These are phyloP conservation scores for Bromus sterilis DNA, from an alignment of 176 grass and related monocot species.

Conservation along the genomic window DNA sequence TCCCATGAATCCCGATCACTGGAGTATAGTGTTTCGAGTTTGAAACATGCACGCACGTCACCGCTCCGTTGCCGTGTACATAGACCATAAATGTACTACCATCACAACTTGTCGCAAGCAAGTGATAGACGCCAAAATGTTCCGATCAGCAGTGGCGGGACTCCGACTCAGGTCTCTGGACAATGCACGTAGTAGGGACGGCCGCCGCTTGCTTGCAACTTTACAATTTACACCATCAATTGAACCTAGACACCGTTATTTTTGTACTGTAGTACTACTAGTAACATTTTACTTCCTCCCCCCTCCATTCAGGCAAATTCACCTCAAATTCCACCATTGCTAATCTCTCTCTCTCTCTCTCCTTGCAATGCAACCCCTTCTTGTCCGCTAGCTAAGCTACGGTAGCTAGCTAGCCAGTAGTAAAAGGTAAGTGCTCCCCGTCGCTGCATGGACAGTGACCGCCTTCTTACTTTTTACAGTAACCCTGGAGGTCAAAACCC, in stretches of 20 bases:
- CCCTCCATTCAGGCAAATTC: neutral
- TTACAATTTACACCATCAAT: slow-evolving; percentile 9
- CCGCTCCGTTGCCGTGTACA: neutral
- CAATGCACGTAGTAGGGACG: neutral
- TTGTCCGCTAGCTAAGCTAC: neutral
- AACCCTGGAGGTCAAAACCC: slow-evolving; percentile 20
- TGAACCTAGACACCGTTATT: neutral
- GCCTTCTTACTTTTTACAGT: slow-evolving; percentile 16
- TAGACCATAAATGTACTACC: too few relatives aligned
- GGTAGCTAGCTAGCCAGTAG: neutral
- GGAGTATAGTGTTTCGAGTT: neutral
- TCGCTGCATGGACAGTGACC: slow-evolving; percentile 18
- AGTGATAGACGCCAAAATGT: neutral
- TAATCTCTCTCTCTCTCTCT: neutral
- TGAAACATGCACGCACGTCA: neutral
- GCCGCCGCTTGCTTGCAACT: neutral
- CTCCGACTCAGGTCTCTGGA: neutral
- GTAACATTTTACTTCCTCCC: neutral
- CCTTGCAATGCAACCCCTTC: too few relatives aligned
- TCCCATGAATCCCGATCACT: too few relatives aligned
- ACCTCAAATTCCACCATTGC: neutral
- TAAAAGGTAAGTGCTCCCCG: neutral
- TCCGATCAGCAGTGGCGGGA: neutral
- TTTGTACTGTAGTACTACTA: neutral
- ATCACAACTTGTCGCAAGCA: neutral